Evolutionary conservation across 2,329 filamentous ascomycete genomes (phyloP).

Genomic region (Beauveria sp.): DNA sequence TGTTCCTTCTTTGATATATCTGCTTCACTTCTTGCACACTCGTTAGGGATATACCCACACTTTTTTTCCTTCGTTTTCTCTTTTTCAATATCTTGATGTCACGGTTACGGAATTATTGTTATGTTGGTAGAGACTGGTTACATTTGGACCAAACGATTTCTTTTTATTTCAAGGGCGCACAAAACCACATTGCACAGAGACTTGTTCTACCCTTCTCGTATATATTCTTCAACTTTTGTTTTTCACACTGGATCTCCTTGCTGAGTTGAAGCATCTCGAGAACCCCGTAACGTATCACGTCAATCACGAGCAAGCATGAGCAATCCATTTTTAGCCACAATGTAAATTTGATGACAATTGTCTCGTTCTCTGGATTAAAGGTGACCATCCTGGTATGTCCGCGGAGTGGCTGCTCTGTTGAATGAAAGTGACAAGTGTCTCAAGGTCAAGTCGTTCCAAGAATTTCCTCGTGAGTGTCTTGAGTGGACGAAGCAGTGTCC

Average conservation of each 20-base stretch:
- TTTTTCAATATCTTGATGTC: conserved; percentile 14
- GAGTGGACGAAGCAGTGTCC: too few species aligned
- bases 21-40: conserved; percentile 31
- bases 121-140: conserved; percentile 6
- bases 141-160: conserved; percentile 5
- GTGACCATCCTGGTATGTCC: too few species aligned
- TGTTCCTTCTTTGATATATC: conserved; percentile 1
- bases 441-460: too few species aligned
- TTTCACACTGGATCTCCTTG: background rate
- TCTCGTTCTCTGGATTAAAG: too few species aligned
- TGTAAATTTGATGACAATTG: too few species aligned
- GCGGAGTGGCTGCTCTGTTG: too few species aligned
- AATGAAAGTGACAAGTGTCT: too few species aligned
- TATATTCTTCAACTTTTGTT: conserved; percentile 4
- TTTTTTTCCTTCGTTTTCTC: conserved; percentile 15
- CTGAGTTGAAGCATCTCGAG: too few species aligned
- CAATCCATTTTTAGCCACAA: too few species aligned
- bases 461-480: too few species aligned
- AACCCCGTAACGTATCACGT: too few species aligned
- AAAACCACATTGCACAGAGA: conserved; percentile 1
- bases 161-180: conserved; percentile 5
- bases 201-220: conserved; percentile 10
- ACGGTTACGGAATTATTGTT: conserved; percentile 3
- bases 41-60: conserved; percentile 25
- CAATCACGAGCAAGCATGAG: too few species aligned